These are phyloP conservation scores for Ogataea ganodermae DNA, from an alignment of 805 yeast genomes.

Conservation along the genomic window DNA sequence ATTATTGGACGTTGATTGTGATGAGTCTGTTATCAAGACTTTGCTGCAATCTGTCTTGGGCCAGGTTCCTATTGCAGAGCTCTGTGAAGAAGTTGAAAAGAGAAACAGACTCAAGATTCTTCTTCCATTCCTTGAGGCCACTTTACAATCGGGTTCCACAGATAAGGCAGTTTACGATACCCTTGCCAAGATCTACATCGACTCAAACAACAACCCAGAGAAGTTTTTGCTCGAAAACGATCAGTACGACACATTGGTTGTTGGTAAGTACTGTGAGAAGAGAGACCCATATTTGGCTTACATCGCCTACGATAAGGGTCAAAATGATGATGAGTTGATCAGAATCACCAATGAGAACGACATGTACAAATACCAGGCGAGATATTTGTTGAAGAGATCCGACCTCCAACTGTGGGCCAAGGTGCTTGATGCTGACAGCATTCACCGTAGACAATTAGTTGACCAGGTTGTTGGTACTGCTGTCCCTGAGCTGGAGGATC, in stretches of 20 bases:
- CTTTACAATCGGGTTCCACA: slow-evolving; percentile 77
- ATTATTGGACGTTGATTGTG: slow-evolving; percentile 95
- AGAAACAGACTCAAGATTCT: slow-evolving; percentile 90
- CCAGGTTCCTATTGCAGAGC: slow-evolving; percentile 87
- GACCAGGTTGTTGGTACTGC: slow-evolving; percentile 97
- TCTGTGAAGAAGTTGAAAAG: slow-evolving; percentile 94
- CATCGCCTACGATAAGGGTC: slow-evolving; percentile 95
- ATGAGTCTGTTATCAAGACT: slow-evolving; percentile 80
- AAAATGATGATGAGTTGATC: slow-evolving; percentile 85
- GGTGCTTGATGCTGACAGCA: slow-evolving; percentile 74
- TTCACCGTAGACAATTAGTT: slow-evolving; percentile 85
- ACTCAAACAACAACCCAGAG: slow-evolving; percentile 96
- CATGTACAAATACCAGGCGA: slow-evolving; percentile 99
- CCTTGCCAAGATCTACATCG: slow-evolving; percentile 95
- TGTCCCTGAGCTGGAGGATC: slow-evolving; percentile 89
- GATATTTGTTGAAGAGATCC: slow-evolving; percentile 87
- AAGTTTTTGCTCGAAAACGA: slow-evolving; percentile 91
- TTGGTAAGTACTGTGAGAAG: slow-evolving; percentile 98
- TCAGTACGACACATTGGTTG: slow-evolving; percentile 87
- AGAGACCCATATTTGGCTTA: slow-evolving; percentile 98
- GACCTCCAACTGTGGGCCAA: slow-evolving; percentile 79
- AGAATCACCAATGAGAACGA: slow-evolving; percentile 93
- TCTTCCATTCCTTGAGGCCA: slow-evolving; percentile 89
- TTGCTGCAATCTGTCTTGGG: slow-evolving; percentile 85
- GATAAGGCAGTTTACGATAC: slow-evolving; percentile 94